Evolutionary conservation across 495 filamentous ascomycete genomes (phyloP).

Genomic region (Neurospora sp.): DNA sequence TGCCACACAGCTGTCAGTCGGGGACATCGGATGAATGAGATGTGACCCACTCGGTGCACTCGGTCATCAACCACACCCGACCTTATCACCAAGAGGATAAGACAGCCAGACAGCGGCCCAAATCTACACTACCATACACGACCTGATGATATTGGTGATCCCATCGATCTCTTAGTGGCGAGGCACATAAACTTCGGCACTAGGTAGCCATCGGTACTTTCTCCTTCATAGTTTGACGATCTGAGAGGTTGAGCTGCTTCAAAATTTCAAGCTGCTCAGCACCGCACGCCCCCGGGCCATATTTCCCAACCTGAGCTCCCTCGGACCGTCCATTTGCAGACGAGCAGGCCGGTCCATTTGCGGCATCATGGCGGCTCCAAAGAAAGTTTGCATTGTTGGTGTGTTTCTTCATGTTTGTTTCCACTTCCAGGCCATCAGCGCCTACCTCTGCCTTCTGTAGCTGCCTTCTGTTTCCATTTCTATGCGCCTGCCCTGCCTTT

Average conservation of each 20-base stretch:
- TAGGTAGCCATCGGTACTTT: too few species aligned
- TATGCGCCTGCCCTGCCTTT: not conserved
- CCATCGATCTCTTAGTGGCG: not conserved
- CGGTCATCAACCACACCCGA: not conserved
- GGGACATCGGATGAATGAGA: not conserved
- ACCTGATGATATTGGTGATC: not conserved
- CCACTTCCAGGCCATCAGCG: not conserved
- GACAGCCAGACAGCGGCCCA: not conserved
- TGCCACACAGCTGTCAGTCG: not conserved
- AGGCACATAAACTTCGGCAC: not conserved
- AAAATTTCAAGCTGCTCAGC: not conserved
- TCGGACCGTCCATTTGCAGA: not conserved
- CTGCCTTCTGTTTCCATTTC: not conserved
- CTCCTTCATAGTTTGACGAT: not conserved
- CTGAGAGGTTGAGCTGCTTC: not conserved
- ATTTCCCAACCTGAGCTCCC: not conserved
- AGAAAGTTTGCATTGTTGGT: constrained; percentile 63
- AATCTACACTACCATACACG: too few species aligned
- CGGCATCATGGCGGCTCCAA: constrained; percentile 16
- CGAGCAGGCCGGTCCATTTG: not conserved
- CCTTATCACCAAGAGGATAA: not conserved
- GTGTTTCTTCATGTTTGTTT: constrained; percentile 12
- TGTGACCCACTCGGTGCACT: not conserved
- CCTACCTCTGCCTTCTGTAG: not conserved
- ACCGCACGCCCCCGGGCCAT: too few species aligned